Conservation (phyloP, 2,329 filamentous ascomycete genomes). For the Pseudogymnoascus sp. region DNA sequence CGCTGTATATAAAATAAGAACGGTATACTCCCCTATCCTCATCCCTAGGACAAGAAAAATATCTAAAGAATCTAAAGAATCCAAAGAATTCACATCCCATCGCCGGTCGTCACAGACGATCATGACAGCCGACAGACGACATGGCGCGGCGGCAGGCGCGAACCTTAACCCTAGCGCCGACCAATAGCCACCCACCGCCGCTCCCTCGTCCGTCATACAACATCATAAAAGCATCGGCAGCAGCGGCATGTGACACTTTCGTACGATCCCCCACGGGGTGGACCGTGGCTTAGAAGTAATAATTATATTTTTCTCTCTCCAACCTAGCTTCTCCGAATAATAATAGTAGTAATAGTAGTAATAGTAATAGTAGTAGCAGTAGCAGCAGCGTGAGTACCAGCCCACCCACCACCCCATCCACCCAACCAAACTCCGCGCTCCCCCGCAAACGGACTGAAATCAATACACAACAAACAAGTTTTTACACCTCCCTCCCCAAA, state of each 20-base stretch:
- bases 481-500: not conserved
- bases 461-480: not conserved
- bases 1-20: not conserved
- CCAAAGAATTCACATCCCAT: not conserved
- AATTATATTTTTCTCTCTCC: slow-evolving; percentile 1
- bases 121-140: slow-evolving; percentile 3
- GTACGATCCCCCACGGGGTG: not conserved
- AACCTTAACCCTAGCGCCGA: slow-evolving; percentile 1
- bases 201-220: not conserved
- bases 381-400: not conserved
- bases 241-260: not conserved
- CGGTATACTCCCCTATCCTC: not conserved
- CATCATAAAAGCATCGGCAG: not conserved
- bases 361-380: not conserved
- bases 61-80: not conserved
- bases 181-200: not conserved
- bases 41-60: too few species aligned
- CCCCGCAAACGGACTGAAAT: not conserved
- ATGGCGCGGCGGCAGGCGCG: not conserved
- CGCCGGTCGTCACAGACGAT: not conserved
- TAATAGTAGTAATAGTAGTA: slow-evolving; percentile 1
- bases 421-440: not conserved
- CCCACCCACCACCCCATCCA: not conserved
- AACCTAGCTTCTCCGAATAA: not conserved
- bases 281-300: not conserved